Percentiles rank a stretch among this genome's conserved stretches.
phyloP scores from a whole-genome alignment of 441 rosid genomes.

The Pelargonium fulgidum region DNA sequence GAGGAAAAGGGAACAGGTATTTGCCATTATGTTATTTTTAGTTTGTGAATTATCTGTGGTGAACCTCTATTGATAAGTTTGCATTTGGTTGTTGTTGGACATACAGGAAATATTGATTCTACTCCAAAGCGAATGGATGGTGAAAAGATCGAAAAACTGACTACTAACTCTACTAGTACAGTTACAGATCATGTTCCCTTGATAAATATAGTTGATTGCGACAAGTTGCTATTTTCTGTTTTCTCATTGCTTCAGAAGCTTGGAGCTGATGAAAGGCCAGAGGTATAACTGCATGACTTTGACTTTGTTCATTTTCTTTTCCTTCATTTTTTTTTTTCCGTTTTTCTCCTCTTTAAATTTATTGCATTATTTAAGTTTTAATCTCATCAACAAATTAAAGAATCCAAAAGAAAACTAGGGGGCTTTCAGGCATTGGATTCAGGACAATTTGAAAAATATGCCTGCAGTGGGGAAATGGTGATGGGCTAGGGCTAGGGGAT shows the following conservation, averaged over 20 bases:
- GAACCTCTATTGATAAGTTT: constrained; percentile 10
- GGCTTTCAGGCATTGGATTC: no score
- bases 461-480: no score
- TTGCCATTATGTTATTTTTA: constrained; percentile 15
- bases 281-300: constrained; percentile 46
- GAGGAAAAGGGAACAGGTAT: constrained; percentile 59
- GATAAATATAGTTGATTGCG: constrained; percentile 37
- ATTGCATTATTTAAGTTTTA: not conserved
- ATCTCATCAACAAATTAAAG: no score
- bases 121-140: constrained; percentile 37
- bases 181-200: constrained; percentile 33
- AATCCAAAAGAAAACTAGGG: no score
- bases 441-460: no score
- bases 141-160: constrained; percentile 37
- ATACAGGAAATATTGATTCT: constrained; percentile 33
- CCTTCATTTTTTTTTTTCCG: not conserved
- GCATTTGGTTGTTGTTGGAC: constrained; percentile 14
- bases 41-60: constrained; percentile 12
- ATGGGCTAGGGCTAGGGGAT: no score
- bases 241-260: constrained; percentile 92
- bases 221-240: constrained; percentile 72
- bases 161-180: constrained; percentile 25
- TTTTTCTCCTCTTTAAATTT: not conserved
- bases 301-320: constrained; percentile 14
- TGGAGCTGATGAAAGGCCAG: constrained; percentile 96